Evolutionary conservation across 345 rosid genomes (phyloP).

Genomic region (Noccaea caerulescens): DNA sequence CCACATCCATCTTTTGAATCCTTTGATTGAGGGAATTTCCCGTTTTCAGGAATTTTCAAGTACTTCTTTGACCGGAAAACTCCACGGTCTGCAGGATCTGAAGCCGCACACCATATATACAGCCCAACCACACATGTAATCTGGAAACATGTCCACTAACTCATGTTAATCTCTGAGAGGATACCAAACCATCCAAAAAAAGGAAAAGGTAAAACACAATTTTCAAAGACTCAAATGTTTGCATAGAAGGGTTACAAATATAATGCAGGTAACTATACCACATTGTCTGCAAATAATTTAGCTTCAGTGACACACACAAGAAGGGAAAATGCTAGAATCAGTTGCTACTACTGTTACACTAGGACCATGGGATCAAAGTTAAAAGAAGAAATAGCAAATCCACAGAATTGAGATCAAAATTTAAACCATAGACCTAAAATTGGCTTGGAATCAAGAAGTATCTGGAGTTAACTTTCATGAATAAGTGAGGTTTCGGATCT

Average conservation of each 20-base stretch:
- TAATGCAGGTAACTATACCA: neutral
- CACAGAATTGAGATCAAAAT: conserved; percentile 5
- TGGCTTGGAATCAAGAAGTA: conserved; percentile 4
- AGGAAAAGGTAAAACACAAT: neutral
- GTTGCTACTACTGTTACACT: neutral
- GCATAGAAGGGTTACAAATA: no score
- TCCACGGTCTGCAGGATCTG: conserved; percentile 91
- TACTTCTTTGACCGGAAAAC: conserved; percentile 82
- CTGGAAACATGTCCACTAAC: conserved; percentile 44
- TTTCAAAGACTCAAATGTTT: neutral
- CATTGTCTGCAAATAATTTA: conserved; percentile 1
- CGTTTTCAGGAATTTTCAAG: conserved; percentile 60
- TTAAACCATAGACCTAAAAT: neutral
- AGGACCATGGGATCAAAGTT: neutral
- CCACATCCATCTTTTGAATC: conserved; percentile 68
- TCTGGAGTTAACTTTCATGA: conserved; percentile 24
- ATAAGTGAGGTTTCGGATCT: neutral
- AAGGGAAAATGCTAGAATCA: neutral
- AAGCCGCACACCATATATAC: conserved; percentile 84
- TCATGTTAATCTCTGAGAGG: neutral
- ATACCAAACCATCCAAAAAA: conserved; percentile 15
- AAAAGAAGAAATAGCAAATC: neutral
- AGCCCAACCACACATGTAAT: conserved; percentile 73
- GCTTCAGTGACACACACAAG: conserved; percentile 2
- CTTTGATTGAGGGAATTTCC: conserved; percentile 52